Evolutionary conservation across 2,329 filamentous ascomycete genomes (phyloP), one percentile per base, ranked within the genome.

Genomic region (Zymoseptoria passerinii): DNA sequence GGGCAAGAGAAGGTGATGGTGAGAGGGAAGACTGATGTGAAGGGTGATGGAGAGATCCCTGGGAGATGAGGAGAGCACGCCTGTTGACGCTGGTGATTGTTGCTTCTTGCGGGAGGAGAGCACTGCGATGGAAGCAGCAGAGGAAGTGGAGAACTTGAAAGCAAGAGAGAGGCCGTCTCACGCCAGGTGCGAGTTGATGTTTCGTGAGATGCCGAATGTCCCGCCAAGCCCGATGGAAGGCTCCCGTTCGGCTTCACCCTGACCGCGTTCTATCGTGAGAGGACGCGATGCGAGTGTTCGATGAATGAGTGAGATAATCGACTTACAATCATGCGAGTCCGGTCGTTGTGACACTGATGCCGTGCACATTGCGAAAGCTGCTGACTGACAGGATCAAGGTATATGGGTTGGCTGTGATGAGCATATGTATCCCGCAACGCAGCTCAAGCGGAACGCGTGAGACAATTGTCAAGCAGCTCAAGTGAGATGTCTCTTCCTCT

Each of bases 401-500:
- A n/a, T 44, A 44, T 44, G 13, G 35, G 4, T 16, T 44, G 35
- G 16, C 10, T 67, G 64, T 67, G 48, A 62, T 67, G 65, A 61
- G 56, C 64, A 16, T 48, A 53, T 59, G 64, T 66, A 64, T 57
- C 66, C 66, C 63, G 28, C 50, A 55, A 53, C 60, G 61, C 61
- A 54, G 61, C 58, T 62, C 53, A 53, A 23, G 40, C 16, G 60
- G 51, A 63, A 63, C 65, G 55, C 58, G 18, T 54, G 59, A 59
- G 63, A 58, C 63, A 67, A 67, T 67, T 65, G 63, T 67, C 65
- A 62, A 52, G 57, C 59, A 61, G 61, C 63, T 59, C 65, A 75
- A 73, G 72, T 28, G 61, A 65, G 35, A 44, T 44, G n/a, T 44
- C 35, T 69, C 61, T 79, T 70, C 57, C 63, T 87, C 71, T 89